Evolutionary conservation across 768 basidiomycete species (phyloP).

Genomic region (Tricholoma furcatifolium): DNA sequence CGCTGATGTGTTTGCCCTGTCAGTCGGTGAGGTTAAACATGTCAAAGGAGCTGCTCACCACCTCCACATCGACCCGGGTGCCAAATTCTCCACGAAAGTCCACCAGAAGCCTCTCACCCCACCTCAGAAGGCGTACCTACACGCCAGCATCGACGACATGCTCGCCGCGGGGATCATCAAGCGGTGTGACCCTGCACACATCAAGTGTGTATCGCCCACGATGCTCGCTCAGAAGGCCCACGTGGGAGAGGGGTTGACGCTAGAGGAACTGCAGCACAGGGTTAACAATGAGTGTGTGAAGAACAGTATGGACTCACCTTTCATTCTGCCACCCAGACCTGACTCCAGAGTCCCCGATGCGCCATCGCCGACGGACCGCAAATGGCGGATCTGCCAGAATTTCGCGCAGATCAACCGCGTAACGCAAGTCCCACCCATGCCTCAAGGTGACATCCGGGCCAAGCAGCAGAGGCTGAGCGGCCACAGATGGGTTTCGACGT

Average conservation of each 20-base stretch:
- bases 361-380: background rate
- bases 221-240: constrained; percentile 37
- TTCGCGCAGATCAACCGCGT: constrained; percentile 33
- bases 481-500: constrained; percentile 30
- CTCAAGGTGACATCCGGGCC: constrained; percentile 34
- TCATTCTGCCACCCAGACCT: constrained; percentile 22
- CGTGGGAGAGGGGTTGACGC: constrained; percentile 23
- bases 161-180: constrained; percentile 30
- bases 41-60: constrained; percentile 30
- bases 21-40: constrained; percentile 33
- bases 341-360: no score
- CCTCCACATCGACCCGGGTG: constrained; percentile 28
- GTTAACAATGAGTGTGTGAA: constrained; percentile 33
- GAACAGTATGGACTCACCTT: constrained; percentile 21
- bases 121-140: constrained; percentile 29
- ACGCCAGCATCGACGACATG: constrained; percentile 32
- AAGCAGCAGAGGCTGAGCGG: constrained; percentile 38
- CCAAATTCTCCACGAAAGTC: constrained; percentile 28
- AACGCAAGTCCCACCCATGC: constrained; percentile 26
- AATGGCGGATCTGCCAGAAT: constrained; percentile 37
- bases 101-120: constrained; percentile 29
- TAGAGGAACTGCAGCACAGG: constrained; percentile 31
- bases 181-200: constrained; percentile 24
- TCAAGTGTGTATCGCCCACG: constrained; percentile 33
- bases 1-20: constrained; percentile 39